A percentile compares a stretch with the other conserved stretches of the same genome.
Conservation (phyloP, 2,329 filamentous ascomycete species). For the Colletotrichum sp. region DNA sequence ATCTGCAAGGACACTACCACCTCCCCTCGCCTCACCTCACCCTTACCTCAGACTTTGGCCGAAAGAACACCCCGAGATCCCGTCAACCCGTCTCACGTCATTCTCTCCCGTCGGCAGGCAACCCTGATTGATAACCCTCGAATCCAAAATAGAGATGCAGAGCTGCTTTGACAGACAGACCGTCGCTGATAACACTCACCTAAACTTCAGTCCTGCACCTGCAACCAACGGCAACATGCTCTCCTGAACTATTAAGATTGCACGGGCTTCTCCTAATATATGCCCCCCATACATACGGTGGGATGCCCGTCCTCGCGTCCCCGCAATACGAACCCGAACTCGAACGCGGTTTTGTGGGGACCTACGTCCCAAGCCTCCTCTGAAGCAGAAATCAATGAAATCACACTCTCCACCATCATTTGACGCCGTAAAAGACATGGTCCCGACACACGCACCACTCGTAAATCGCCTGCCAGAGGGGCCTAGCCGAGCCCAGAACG, state of each 20-base stretch:
- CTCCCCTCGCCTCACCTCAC: background rate
- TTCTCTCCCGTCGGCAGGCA: background rate
- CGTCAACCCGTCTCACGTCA: background rate
- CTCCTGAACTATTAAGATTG: background rate
- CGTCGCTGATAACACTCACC: background rate
- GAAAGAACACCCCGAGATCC: background rate
- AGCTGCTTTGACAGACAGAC: background rate
- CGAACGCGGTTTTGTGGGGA: background rate
- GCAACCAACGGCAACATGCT: background rate
- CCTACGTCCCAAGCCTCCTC: background rate
- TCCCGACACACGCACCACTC: background rate
- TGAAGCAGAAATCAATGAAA: background rate
- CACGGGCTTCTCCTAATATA: background rate
- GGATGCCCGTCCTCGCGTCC: background rate
- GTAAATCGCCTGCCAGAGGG: background rate
- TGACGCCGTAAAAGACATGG: background rate
- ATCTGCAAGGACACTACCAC: background rate
- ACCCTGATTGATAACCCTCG: background rate
- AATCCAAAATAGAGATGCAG: background rate
- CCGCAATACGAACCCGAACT: conserved; percentile 12
- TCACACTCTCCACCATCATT: background rate
- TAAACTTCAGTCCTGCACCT: background rate
- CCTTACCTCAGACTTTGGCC: background rate
- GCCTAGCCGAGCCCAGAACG: background rate
- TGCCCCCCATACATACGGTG: background rate